Evolutionary conservation across 169 alveolate genomes (phyloP).

Genomic region (Neospora caninum): DNA sequence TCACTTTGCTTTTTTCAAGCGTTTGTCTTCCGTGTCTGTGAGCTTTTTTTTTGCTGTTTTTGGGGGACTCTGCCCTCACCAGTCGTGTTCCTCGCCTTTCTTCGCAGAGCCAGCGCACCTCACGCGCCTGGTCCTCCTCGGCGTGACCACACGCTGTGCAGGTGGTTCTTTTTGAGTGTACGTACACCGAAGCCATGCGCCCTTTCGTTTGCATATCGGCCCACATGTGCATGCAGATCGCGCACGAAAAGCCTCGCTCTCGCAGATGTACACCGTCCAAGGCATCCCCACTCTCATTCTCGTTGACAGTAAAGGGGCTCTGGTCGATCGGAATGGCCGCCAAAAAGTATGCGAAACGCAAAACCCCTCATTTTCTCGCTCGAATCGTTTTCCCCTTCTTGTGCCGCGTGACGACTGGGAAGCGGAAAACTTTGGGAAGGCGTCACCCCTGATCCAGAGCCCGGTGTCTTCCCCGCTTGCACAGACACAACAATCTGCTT

Average conservation of each 20-base stretch:
- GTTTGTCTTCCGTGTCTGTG: no score
- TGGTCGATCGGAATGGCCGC: conserved; percentile 64
- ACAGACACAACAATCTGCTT: no score
- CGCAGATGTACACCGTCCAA: conserved; percentile 71
- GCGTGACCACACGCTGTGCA: background rate
- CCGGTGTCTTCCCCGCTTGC: no score
- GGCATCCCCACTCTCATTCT: conserved; percentile 80
- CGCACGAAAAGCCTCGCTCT: background rate
- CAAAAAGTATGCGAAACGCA: background rate
- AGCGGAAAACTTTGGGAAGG: no score
- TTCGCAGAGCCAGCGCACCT: no score
- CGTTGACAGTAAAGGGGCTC: conserved; percentile 75
- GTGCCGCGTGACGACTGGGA: no score
- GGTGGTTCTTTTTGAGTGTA: background rate
- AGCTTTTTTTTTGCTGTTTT: no score
- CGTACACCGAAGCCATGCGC: background rate
- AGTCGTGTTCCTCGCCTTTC: no score
- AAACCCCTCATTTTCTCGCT: background rate
- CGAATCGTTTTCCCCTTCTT: no score
- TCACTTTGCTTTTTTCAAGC: no score
- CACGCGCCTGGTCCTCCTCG: background rate
- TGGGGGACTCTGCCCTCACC: no score
- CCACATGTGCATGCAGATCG: background rate
- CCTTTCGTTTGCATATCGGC: background rate
- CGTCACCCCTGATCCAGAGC: no score